phyloP scores from a whole-genome alignment of 1,284 basidiomycete species.

The Microbotryum intermedium region DNA sequence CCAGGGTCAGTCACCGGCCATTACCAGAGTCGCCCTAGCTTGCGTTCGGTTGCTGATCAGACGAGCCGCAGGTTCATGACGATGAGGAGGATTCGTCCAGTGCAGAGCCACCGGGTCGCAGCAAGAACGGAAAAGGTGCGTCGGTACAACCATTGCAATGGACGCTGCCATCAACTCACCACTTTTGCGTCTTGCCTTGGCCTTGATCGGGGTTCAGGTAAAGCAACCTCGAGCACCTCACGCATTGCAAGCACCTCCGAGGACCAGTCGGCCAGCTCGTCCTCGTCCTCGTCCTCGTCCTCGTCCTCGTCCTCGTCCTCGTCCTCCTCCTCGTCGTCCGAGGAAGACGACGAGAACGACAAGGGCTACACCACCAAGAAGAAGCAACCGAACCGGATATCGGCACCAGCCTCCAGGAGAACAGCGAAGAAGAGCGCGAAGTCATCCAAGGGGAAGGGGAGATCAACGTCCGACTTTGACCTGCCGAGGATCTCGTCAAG shows the following conservation, averaged over 20 bases:
- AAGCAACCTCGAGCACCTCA: too few species aligned
- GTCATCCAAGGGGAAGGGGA: conserved; percentile 5
- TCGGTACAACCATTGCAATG: background rate
- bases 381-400: conserved; percentile 12
- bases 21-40: background rate
- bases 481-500: conserved; percentile 27
- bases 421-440: background rate
- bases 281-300: conserved; percentile 2
- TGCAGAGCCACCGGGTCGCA: background rate
- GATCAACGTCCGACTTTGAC: conserved; percentile 20
- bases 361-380: conserved; percentile 16
- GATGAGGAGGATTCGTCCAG: conserved; percentile 19
- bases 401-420: background rate
- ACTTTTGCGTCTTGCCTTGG: background rate
- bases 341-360: conserved; percentile 6
- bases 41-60: background rate
- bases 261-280: conserved; percentile 13
- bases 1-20: conserved; percentile 3
- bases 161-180: too few species aligned
- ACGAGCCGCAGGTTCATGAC: conserved; percentile 1
- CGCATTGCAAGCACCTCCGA: background rate
- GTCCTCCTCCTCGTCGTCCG: background rate
- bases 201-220: background rate
- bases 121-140: conserved; percentile 25
- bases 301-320: conserved; percentile 4